Evolutionary conservation across 2,329 filamentous ascomycete genomes (phyloP).

Genomic region (Pseudogymnoascus sp.): DNA sequence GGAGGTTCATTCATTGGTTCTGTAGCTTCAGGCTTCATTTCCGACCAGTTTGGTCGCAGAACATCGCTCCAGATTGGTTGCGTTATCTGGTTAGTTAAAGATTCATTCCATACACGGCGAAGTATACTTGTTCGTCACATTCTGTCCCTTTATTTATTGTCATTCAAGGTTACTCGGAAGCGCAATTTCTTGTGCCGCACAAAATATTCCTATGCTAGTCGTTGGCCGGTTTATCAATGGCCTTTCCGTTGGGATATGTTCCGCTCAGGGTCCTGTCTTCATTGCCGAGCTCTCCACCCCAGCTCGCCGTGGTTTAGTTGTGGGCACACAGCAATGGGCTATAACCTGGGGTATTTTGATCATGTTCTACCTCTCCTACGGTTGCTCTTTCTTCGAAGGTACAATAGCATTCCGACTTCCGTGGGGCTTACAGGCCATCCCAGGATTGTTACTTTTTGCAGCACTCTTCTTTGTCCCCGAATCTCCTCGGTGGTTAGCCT

Average conservation of each 20-base stretch:
- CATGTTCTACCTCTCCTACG: constrained; percentile 65
- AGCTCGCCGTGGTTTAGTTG: constrained; percentile 54
- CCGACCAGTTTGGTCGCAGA: constrained; percentile 49
- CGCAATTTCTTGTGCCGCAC: constrained; percentile 51
- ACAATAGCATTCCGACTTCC: constrained; percentile 53
- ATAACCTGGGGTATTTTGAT: constrained; percentile 67
- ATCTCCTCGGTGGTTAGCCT: constrained; percentile 35
- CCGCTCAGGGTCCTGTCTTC: constrained; percentile 62
- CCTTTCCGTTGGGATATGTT: constrained; percentile 54
- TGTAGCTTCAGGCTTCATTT: constrained; percentile 51
- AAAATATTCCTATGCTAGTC: constrained; percentile 50
- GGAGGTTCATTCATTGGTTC: constrained; percentile 64
- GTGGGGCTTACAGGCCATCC: constrained; percentile 55
- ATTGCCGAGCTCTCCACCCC: constrained; percentile 60
- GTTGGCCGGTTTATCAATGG: constrained; percentile 57
- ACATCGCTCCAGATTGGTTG: constrained; percentile 43
- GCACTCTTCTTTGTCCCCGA: constrained; percentile 35
- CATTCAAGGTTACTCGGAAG: constrained; percentile 48
- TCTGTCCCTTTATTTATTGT: neutral
- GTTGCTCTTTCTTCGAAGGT: constrained; percentile 37
- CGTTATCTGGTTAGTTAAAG: constrained; percentile 35
- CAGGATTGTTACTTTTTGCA: constrained; percentile 44
- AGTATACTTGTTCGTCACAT: constrained; percentile 33
- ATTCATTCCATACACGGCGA: neutral
- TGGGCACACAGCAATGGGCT: constrained; percentile 67